Conservation (phyloP, 768 basidiomycete species). For the Boletales sp. region DNA sequence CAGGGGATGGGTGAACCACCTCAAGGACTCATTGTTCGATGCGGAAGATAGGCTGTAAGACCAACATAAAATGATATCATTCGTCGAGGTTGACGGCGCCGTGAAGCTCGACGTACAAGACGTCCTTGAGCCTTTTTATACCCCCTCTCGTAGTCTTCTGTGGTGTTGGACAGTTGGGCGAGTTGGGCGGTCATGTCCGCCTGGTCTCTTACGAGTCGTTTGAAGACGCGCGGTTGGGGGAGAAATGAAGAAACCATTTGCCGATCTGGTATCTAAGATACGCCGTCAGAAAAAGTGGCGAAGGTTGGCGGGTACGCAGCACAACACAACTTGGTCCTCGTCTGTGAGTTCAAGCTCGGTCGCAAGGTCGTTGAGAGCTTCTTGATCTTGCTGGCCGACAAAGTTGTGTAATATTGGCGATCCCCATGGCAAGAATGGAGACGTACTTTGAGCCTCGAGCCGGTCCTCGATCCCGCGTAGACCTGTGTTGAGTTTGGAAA, state of each 20-base stretch:
- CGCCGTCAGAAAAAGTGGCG: neutral
- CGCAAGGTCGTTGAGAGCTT: constrained; percentile 84
- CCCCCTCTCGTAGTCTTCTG: constrained; percentile 71
- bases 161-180: constrained; percentile 42
- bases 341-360: constrained; percentile 88
- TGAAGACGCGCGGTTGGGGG: constrained; percentile 63
- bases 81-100: constrained; percentile 91
- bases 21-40: too few relatives aligned
- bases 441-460: constrained; percentile 69
- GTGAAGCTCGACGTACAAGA: constrained; percentile 88
- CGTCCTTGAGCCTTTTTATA: too few relatives aligned
- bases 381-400: constrained; percentile 78
- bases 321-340: constrained; percentile 80
- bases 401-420: too few relatives aligned
- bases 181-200: constrained; percentile 59
- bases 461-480: constrained; percentile 68
- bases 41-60: too few relatives aligned
- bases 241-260: constrained; percentile 82
- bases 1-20: too few relatives aligned
- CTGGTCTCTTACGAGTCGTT: constrained; percentile 70
- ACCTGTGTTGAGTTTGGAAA: constrained; percentile 88
- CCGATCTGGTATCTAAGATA: constrained; percentile 79
- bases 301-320: constrained; percentile 22
- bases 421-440: neutral
- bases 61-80: constrained; percentile 20